Percentiles rank a stretch among this genome's conserved stretches.
Conservation (phyloP, 1,284 basidiomycete species). For the Ganoderma lucidum region DNA sequence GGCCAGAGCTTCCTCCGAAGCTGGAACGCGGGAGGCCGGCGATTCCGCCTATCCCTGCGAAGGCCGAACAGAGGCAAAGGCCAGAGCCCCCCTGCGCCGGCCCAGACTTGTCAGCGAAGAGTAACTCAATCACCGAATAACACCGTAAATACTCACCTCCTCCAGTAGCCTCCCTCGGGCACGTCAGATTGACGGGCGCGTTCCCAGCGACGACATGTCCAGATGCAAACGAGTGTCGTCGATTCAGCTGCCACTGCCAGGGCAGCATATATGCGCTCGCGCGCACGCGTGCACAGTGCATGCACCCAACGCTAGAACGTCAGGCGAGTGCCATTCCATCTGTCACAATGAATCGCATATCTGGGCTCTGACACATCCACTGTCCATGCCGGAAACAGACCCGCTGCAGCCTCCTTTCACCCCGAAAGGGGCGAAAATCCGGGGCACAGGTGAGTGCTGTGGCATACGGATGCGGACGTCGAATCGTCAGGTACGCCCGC, state of each 20-base stretch:
- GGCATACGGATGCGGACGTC: constrained; percentile 9
- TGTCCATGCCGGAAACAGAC: not conserved
- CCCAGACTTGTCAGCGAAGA: not conserved
- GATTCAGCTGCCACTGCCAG: not conserved
- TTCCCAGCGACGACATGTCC: not conserved
- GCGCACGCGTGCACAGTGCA: not conserved
- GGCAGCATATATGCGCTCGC: not conserved
- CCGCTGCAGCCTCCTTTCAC: not conserved
- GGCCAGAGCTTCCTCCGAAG: not conserved
- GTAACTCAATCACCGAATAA: constrained; percentile 4
- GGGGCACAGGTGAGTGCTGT: constrained; percentile 7
- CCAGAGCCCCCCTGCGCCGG: not conserved
- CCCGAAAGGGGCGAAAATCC: constrained; percentile 18
- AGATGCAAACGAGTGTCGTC: not conserved
- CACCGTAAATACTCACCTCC: not conserved
- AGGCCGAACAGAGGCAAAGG: not conserved
- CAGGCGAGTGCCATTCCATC: not conserved
- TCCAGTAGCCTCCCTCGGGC: not conserved
- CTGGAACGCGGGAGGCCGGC: constrained; percentile 11
- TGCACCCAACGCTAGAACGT: constrained; percentile 1
- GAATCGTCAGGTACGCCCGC: constrained; percentile 15
- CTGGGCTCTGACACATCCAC: not conserved
- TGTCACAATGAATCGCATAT: not conserved
- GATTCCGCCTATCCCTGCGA: constrained; percentile 1
- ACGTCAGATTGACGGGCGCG: not conserved